These are phyloP conservation scores for Oryza rufipogon DNA, from an alignment of 176 grass and related monocot species.

Conservation along the genomic window DNA sequence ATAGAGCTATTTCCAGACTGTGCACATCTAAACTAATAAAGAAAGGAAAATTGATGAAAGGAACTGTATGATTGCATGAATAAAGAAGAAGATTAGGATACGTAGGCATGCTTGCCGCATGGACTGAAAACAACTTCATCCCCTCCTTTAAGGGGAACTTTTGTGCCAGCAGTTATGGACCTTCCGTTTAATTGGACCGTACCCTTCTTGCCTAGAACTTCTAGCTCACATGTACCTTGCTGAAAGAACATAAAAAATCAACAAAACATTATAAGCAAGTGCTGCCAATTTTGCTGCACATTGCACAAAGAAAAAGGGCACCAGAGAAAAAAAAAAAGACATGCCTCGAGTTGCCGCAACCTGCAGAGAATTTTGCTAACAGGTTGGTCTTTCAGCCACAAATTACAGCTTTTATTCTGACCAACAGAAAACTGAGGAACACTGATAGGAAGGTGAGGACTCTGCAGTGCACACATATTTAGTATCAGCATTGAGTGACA, in stretches of 20 bases:
- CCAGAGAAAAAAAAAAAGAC: constrained; percentile 26
- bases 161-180: constrained; percentile 46
- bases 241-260: constrained; percentile 35
- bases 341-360: constrained; percentile 68
- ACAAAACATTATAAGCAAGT: constrained; percentile 32
- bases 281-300: constrained; percentile 12
- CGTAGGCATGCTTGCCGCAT: constrained; percentile 85
- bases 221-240: constrained; percentile 57
- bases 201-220: constrained; percentile 88
- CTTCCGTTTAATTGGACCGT: constrained; percentile 83
- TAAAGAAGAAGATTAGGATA: constrained; percentile 62
- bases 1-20: constrained; percentile 29
- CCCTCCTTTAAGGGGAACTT: constrained; percentile 77
- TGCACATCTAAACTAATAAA: constrained; percentile 23
- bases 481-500: constrained; percentile 20
- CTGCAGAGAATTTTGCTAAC: constrained; percentile 94
- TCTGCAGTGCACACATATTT: constrained; percentile 57
- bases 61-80: constrained; percentile 30
- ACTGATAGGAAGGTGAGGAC: constrained; percentile 74
- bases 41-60: constrained; percentile 18
- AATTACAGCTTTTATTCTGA: constrained; percentile 67
- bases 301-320: constrained; percentile 16
- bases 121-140: constrained; percentile 89
- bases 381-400: constrained; percentile 76
- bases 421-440: constrained; percentile 74